Evolutionary conservation across 306 rosid genomes (phyloP), one percentile per base, ranked within the genome.

Genomic region (Astragalus glycyphyllos): DNA sequence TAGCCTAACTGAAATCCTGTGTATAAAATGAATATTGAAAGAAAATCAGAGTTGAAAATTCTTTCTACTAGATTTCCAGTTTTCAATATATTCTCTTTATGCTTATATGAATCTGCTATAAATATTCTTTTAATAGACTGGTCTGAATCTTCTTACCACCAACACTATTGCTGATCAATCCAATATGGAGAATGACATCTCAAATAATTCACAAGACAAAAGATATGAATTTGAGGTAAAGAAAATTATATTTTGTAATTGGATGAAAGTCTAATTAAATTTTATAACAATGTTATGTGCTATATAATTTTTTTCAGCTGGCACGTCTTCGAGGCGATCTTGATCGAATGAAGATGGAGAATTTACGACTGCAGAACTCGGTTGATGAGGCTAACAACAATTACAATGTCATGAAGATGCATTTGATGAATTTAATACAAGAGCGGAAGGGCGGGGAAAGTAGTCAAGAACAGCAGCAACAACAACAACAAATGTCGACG

Each of bases 61-160:
- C 23, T 20, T 2, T 20, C 1, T 20, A 2, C 23, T 2, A 20
- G 23, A 20, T 20, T 20, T 20, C n/a, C n/a, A n/a, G n/a, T n/a
- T n/a, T n/a, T n/a, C n/a, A n/a, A n/a, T n/a, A n/a, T n/a, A n/a
- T n/a, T 20, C 23, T 20, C 1, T 20, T 20, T 26, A 26, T 26
- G 31, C 31, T 26, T 26, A 26, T 5, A 44, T 55, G 29, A 63
- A 63, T 54, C 11, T 63, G 31, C 16, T 2, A 47, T 29, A 34
- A n/a, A n/a, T 13, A 31, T 56, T 44, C 34, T 26, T 15, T 61
- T 7, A 16, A 5, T 49, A 94, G 97, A 94, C 98, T 20, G 96
- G 92, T 14, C 80, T 94, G 77, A 84, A 89, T 90, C 98, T 94
- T 62, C 88, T 84, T 5, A 89, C 90, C 4, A 83, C 92, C 26